Base-by-base conservation (phyloP, 306 rosid species). In the Neltuma alba region DNA sequence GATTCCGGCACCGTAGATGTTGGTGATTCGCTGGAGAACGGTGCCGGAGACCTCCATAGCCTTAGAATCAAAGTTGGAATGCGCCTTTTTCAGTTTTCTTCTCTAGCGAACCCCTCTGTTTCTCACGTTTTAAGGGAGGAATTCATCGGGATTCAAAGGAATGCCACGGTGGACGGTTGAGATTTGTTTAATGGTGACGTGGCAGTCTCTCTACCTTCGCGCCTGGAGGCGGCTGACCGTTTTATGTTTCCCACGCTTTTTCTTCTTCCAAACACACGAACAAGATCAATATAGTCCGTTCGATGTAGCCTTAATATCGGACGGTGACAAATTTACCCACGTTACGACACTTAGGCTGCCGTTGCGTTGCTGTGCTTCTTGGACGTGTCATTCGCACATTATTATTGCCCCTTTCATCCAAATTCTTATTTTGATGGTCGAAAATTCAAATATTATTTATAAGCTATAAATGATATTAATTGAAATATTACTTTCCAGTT, bases 31-130 rank as follows among this genome's bases (percentile, higher is more conserved):
- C 28, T 89, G 85, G 72, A 88, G 78, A 81, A 88, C 85, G 64
- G 85, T 74, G 70, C 97, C 93, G 64, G 92, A 89, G 30, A 85
- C 87, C 81, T 92, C 98, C 98, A 91, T 91, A 33, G 71, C 34
- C 58, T 5, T 12, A 23, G 36, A 70, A 60, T 48, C 71, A 28
- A 70, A 81, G 47, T 1, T 6, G 52, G 78, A 81, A 67, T 36
- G 12, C 7, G 21, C 31, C 37, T 4, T 1, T 15, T 45, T 5
- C 54, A 16, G 9, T 40, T 67, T 45, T 16, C 34, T 30, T 33
- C 3, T n/a, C 4, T 0, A 38, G 70, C 3, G 28, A 36, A 5
- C 2, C 9, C 6, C 7, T n/a, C 50, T 64, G 18, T 3, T 30
- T 33, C 36, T 0, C 1, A 15, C 20, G 0, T 23, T 28, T 28